phyloP scores from a whole-genome alignment of 768 basidiomycete species.

The Pisolithus marmoratus region DNA sequence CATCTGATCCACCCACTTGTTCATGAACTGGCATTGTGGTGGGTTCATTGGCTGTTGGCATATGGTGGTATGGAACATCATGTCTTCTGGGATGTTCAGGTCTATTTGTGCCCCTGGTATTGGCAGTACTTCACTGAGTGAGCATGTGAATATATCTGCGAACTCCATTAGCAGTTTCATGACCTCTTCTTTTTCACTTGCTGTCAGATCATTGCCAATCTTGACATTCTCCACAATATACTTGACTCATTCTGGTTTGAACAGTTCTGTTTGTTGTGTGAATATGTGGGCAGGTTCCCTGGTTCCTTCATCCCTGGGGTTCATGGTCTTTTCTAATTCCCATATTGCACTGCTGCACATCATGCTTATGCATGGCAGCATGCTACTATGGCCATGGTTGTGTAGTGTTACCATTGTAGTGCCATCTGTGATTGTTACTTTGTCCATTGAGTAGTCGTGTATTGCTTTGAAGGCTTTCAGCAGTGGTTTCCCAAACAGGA shows the following conservation, averaged over 20 bases:
- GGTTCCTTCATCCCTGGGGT: too few species aligned
- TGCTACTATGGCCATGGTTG: not conserved
- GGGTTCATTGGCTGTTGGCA: not conserved
- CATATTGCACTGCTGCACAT: not conserved
- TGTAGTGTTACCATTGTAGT: not conserved
- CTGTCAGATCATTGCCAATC: too few species aligned
- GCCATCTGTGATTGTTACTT: not conserved
- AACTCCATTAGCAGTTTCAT: constrained; percentile 18
- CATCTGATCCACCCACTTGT: not conserved
- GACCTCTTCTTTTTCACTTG: constrained; percentile 19
- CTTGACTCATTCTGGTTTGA: constrained; percentile 8
- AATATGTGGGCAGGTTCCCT: not conserved
- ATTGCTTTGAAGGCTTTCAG: constrained; percentile 15
- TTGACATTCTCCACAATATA: constrained; percentile 13
- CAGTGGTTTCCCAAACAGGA: constrained; percentile 26
- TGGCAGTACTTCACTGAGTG: constrained; percentile 31
- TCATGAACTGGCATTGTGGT: not conserved
- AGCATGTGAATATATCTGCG: constrained; percentile 36
- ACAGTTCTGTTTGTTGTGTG: not conserved
- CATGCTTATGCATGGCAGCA: not conserved
- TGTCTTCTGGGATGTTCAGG: not conserved
- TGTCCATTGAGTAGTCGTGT: constrained; percentile 22
- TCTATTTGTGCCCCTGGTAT: constrained; percentile 9
- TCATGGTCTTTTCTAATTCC: too few species aligned
- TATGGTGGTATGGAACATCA: not conserved